Evolutionary conservation across 176 grass and related monocot genomes (phyloP).

Genomic region (Zoysia japonica): DNA sequence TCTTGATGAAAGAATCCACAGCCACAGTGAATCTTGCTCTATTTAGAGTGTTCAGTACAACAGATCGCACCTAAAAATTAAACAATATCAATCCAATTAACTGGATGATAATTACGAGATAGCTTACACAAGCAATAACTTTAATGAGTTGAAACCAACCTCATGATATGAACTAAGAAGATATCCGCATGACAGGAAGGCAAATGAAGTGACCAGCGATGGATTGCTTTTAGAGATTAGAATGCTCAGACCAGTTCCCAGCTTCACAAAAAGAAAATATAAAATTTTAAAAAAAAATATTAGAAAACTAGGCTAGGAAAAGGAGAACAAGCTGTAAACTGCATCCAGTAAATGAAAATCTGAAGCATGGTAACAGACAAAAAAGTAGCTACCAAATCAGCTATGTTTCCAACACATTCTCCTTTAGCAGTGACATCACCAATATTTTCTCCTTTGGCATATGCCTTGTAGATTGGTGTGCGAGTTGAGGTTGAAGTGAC

Average conservation of each 20-base stretch:
- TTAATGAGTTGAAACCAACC: conserved; percentile 51
- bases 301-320: background rate
- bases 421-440: conserved; percentile 89
- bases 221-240: conserved; percentile 95
- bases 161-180: conserved; percentile 91
- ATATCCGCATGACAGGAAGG: conserved; percentile 89
- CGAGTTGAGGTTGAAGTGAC: conserved; percentile 87
- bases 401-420: conserved; percentile 88
- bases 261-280: conserved; percentile 49
- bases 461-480: conserved; percentile 83
- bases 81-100: conserved; percentile 29
- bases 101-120: background rate
- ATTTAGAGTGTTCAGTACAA: conserved; percentile 97
- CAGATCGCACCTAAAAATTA: conserved; percentile 81
- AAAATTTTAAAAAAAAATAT: conserved; percentile 6
- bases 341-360: background rate
- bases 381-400: conserved; percentile 62
- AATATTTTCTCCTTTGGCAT: conserved; percentile 90
- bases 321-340: background rate
- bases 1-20: conserved; percentile 97
- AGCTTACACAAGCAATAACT: background rate
- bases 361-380: conserved; percentile 6
- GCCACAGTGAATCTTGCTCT: conserved; percentile 92
- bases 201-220: conserved; percentile 85
- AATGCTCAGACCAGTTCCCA: conserved; percentile 94